Base-by-base conservation (phyloP, 495 filamentous ascomycete species). In the Echria macrotheca region DNA sequence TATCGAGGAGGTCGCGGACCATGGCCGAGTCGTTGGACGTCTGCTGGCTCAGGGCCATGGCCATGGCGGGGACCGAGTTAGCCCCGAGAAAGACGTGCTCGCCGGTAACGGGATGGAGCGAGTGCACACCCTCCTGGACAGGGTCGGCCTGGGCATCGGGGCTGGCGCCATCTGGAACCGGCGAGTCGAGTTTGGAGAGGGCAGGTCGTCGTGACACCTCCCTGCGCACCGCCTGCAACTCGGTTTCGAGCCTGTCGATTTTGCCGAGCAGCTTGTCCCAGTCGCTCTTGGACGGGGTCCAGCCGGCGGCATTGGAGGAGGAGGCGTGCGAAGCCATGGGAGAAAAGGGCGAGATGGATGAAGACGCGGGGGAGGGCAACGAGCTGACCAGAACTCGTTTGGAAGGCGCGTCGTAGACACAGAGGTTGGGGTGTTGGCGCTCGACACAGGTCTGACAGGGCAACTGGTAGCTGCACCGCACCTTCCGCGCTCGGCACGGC, bases 1-100 rank as follows among this genome's bases (percentile, higher is more conserved):
- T 47, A 31, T 47, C 44, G 44, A 47, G 44, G 24, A 47, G 44
- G 18, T 47, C 44, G 44, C 44, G 32, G 15, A 47, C 44, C 26
- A 23, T 37, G 44, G 28, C 11, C n/a, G 15, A 36, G 5, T 37
- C 35, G 35, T 17, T 23, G 28, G 15, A 10, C n/a, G 25, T 19
- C 22, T 35, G 29, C 32, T 47, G 28, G 44, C 44, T 47, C 32
- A 47, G 19, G 14, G 29, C 44, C 44, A 47, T 22, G 44, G 22
- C 44, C 44, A 47, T 47, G 12, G 44, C 44, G 5, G 32, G 44
- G 29, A 47, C 44, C 44, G 44, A 47, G 44, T 47, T 29, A 11
- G 44, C 26, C 5, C 44, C 44, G 29, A 47, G 29, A 12, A 47
- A 47, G 19, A 47, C 44, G 17, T 19, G 28, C 44, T 47, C 44